Evolutionary conservation across 2,329 filamentous ascomycete species (phyloP), one percentile per base, ranked within the genome.

Genomic region (Neoscytalidium dimidiatum): DNA sequence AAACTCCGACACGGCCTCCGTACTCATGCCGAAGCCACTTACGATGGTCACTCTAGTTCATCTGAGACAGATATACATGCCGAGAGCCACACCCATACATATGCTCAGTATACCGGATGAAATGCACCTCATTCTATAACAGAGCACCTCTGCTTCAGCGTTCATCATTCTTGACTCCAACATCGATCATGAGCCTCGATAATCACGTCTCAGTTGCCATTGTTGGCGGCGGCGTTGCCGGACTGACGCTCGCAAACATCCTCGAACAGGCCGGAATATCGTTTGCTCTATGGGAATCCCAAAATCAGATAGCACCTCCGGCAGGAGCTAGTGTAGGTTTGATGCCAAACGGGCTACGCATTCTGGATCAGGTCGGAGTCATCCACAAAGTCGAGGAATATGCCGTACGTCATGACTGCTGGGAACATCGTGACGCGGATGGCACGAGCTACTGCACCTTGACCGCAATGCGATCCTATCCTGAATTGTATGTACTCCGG

Each of bases 211-310:
- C 44, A 4, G 62, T 64, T 28, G 62, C 28, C 14, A 61, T 64
- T 14, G 31, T 64, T 7, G 62, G 52, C 19, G 62, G 62, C 4
- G 29, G 62, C 14, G 26, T 49, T 26, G 43, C 62, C 8, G 62
- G 62, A 23, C 21, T 64, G 28, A 38, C 52, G 13, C 57, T 66
- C 14, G 64, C 64, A 17, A 66, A 52, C 28, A 53, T 44, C 23
- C 28, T 63, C 9, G 44, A 63, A 46, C 44, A 66, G 17, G 17
- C 33, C 4, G 31, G 31, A 33, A 53, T 63, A 14, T 61, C 41
- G 5, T 66, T 63, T 38, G 26, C 33, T 8, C 67, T 74, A 26
- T 67, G 71, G 21, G 72, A 74, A 61, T 68, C 69, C 9, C 67
- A 71, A 48, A 26, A 56, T 4, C 23, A 63, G 28, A 52, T 66